Base-by-base conservation (phyloP, 2,329 filamentous ascomycete species). In the Penicillium sp. region DNA sequence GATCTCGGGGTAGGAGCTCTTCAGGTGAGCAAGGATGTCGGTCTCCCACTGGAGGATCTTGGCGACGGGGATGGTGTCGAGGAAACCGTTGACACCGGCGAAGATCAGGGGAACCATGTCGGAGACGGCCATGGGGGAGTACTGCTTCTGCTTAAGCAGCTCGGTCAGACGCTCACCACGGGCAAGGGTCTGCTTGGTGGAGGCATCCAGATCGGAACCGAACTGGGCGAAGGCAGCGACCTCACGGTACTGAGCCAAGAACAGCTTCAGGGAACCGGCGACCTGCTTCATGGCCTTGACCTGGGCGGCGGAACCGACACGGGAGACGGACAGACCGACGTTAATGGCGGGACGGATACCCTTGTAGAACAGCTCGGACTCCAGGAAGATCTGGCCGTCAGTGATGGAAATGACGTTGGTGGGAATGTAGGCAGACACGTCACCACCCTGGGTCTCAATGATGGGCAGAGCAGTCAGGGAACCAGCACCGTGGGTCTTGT, bases 201-300 rank as follows among this genome's bases (percentile, higher is more conserved):
- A 87, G 71, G 94, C 94, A 83, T 99, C 94, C 69, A 99, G 85
- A 86, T 99, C 94, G 76, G 94, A 99, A 89, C 94, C 94, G 87
- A 99, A 99, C 83, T 99, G 94, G 71, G 94, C 93, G 82, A 99
- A 99, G 71, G 94, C 94, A 74, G 94, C 94, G 63, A 99, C 94
- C 82, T 99, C 94, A 94, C 94, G 94, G 88, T 99, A 99, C 85
- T 99, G 94, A 73, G 94, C 94, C 90, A 99, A 91, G 92, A 97
- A 99, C 71, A 99, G 92, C 88, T 99, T 99, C 76, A 99, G 86
- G 69, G 93, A 97, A 87, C 94, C 94, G 75, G 94, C 94, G 72
- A 99, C 94, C 86, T 99, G 94, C 88, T 99, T 99, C 94, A 99
- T 99, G 83, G 94, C 92, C 91, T 97, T 99, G 80, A 97, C 87